These are phyloP conservation scores for Plasmodium falciparum DNA, from an alignment of 169 alveolate genomes.

Conservation along the genomic window DNA sequence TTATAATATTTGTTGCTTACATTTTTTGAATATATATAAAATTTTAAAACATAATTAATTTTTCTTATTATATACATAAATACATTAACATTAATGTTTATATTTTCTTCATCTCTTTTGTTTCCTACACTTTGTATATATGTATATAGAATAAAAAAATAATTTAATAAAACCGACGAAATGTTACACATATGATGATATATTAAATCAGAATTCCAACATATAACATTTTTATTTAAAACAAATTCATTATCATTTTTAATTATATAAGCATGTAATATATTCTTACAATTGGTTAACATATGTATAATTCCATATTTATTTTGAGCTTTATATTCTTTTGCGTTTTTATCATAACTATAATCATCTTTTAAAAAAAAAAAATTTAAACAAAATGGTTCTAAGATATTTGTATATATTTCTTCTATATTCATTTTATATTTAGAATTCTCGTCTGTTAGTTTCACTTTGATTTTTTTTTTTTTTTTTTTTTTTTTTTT, in stretches of 20 bases:
- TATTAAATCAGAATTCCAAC: background rate
- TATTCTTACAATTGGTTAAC: constrained; percentile 12
- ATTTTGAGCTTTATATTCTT: background rate
- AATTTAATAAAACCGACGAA: constrained; percentile 12
- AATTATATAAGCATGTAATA: constrained; percentile 10
- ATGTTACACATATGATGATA: constrained; percentile 39
- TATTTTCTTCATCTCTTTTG: background rate
- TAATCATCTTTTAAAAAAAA: background rate
- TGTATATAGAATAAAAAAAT: constrained; percentile 29
- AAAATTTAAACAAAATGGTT: background rate
- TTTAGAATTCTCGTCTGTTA: background rate
- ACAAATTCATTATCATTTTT: background rate
- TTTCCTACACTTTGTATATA: constrained; percentile 4
- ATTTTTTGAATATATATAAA: constrained; percentile 9
- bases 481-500: background rate
- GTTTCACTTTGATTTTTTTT: background rate
- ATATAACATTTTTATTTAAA: background rate
- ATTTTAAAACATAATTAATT: constrained; percentile 21
- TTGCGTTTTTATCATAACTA: background rate
- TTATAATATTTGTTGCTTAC: constrained; percentile 14
- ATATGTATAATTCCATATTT: background rate
- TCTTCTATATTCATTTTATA: constrained; percentile 6
- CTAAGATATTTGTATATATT: background rate
- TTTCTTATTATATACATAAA: constrained; percentile 7
- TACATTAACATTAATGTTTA: constrained; percentile 3